Conservation (phyloP, 768 basidiomycete genomes). For the Tulasnella sp. region DNA sequence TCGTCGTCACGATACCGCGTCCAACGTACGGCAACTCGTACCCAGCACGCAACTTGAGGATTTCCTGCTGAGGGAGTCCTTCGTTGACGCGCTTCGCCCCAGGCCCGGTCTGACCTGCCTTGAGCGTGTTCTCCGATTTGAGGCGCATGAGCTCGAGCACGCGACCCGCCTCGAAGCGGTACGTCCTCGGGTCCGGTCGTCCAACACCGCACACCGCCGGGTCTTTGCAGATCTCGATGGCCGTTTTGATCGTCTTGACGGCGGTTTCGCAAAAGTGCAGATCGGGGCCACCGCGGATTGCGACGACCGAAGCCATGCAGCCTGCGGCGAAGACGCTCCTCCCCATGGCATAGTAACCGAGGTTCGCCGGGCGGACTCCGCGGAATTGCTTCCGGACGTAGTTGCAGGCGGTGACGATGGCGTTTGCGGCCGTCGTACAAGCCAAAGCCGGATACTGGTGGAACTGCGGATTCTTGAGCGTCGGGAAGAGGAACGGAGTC, state of each 20-base stretch:
- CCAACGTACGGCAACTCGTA: slow-evolving; percentile 16
- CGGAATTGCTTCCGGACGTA: slow-evolving; percentile 35
- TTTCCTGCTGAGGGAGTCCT: not conserved
- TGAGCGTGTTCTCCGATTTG: not conserved
- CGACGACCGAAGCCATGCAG: slow-evolving; percentile 55
- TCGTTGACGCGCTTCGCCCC: slow-evolving; percentile 1
- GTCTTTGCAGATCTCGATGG: slow-evolving; percentile 28
- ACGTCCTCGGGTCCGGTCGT: not conserved
- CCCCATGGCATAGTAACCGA: slow-evolving; percentile 50
- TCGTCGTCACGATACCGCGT: not conserved
- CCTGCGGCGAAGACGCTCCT: slow-evolving; percentile 59
- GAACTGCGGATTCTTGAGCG: slow-evolving; percentile 12
- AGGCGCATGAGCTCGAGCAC: not conserved
- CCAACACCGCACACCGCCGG: not conserved
- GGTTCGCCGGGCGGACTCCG: slow-evolving; percentile 31
- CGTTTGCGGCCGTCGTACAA: slow-evolving; percentile 57
- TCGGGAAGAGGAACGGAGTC: slow-evolving; percentile 51
- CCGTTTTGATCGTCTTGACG: slow-evolving; percentile 38
- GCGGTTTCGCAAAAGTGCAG: slow-evolving; percentile 44
- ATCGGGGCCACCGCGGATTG: slow-evolving; percentile 44
- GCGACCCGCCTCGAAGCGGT: slow-evolving; percentile 1
- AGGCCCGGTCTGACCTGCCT: not conserved
- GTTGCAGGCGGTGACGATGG: slow-evolving; percentile 36
- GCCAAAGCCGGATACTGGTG: slow-evolving; percentile 34
- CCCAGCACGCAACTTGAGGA: not conserved